Evolutionary conservation across 331 rosid genomes (phyloP).

Genomic region (Telfairia occidentalis): DNA sequence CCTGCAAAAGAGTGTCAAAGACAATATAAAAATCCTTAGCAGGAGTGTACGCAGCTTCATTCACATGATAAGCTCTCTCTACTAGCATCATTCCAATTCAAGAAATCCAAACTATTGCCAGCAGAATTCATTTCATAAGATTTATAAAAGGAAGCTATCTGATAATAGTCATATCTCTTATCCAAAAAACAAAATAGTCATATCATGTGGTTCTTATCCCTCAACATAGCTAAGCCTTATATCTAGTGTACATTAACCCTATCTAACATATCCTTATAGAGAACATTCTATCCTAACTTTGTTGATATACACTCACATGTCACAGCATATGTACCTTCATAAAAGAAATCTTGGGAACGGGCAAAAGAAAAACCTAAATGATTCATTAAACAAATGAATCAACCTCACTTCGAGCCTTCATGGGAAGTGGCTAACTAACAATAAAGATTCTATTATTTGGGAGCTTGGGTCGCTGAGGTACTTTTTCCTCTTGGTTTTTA

Average conservation of each 20-base stretch:
- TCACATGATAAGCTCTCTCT: neutral
- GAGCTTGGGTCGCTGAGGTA: neutral
- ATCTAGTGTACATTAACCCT: neutral
- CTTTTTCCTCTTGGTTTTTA: neutral
- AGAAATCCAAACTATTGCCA: neutral
- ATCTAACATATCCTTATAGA: neutral
- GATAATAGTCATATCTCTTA: neutral
- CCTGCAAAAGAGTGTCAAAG: conserved; percentile 26
- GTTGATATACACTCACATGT: neutral
- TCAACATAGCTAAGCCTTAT: neutral
- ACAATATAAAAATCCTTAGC: neutral
- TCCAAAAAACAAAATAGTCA: neutral
- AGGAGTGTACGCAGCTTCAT: neutral
- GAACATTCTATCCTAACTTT: neutral
- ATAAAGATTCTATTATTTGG: neutral
- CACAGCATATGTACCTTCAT: neutral
- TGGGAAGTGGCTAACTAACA: neutral
- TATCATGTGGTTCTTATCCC: too few relatives aligned
- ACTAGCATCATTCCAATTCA: neutral
- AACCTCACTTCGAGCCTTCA: neutral
- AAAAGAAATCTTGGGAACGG: neutral
- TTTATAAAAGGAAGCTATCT: neutral
- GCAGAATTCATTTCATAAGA: neutral
- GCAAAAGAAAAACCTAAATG: neutral
- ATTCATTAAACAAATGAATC: neutral